Conservation (phyloP, 805 yeast genomes). For the Lipomyces oligophaga region DNA sequence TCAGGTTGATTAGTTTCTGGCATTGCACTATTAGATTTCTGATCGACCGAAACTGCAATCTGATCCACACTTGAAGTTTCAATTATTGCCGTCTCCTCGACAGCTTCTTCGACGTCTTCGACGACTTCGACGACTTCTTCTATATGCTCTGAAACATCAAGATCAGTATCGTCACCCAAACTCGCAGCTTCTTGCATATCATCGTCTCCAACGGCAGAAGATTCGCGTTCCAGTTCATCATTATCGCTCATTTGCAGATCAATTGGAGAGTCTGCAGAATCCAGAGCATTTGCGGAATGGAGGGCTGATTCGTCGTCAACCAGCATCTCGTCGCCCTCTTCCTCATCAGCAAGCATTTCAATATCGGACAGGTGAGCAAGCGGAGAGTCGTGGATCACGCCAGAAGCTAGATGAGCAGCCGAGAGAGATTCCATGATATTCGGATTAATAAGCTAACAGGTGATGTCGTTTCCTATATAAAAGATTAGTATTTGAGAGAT, state of each 20-base stretch:
- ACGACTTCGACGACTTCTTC: not conserved
- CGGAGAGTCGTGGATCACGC: not conserved
- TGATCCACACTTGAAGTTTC: not conserved
- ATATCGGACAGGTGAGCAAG: slow-evolving; percentile 13
- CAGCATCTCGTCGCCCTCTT: slow-evolving; percentile 7
- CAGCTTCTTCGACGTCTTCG: not conserved
- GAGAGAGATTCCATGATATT: too few species aligned
- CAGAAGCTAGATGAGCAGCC: not conserved
- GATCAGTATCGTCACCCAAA: not conserved
- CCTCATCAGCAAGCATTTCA: slow-evolving; percentile 12
- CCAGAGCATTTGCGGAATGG: not conserved
- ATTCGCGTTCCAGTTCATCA: not conserved
- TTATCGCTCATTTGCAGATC: not conserved
- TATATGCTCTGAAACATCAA: not conserved
- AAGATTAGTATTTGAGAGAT: too few species aligned
- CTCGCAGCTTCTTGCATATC: not conserved
- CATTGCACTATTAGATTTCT: not conserved
- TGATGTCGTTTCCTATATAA: too few species aligned
- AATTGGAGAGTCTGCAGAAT: not conserved
- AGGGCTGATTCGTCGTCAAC: slow-evolving; percentile 2
- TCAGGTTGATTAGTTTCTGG: not conserved
- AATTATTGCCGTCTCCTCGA: not conserved
- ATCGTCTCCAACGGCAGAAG: slow-evolving; percentile 1
- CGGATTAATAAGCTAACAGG: too few species aligned
- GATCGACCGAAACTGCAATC: not conserved